Conservation (phyloP, 2,329 filamentous ascomycete genomes). For the Corinectria fuckeliana region DNA sequence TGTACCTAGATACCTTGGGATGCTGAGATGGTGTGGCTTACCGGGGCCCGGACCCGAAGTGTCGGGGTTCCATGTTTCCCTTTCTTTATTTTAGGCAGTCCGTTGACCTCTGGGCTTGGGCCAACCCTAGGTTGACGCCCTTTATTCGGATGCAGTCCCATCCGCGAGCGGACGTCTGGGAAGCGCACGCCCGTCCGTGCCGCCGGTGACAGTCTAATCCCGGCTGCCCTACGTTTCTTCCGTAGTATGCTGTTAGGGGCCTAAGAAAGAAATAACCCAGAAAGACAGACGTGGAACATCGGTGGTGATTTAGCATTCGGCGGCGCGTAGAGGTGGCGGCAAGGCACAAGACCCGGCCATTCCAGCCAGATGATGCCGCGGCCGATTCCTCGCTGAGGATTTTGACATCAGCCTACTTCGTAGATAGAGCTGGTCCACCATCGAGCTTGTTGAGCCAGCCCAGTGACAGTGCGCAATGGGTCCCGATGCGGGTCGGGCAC, state of each 20-base stretch:
- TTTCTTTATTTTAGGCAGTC: background rate
- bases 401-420: no score
- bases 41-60: slow-evolving; percentile 10
- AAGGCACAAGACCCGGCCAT: background rate
- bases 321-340: slow-evolving; percentile 1
- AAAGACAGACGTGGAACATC: no score
- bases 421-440: background rate
- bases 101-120: background rate
- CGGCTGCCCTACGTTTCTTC: background rate
- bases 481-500: background rate
- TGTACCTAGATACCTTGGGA: background rate
- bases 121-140: background rate
- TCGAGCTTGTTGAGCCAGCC: background rate
- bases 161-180: background rate
- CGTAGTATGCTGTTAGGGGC: no score
- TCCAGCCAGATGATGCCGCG: slow-evolving; percentile 8
- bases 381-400: background rate
- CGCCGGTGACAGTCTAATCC: background rate
- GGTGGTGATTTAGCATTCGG: background rate
- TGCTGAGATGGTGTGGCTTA: background rate
- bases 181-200: background rate
- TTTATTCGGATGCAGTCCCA: background rate
- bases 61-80: background rate
- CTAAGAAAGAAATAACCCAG: no score
- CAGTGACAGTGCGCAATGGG: background rate